These are phyloP conservation scores for Suhomyces guaymorum DNA, from an alignment of 1,139 yeast species.

Conservation along the genomic window DNA sequence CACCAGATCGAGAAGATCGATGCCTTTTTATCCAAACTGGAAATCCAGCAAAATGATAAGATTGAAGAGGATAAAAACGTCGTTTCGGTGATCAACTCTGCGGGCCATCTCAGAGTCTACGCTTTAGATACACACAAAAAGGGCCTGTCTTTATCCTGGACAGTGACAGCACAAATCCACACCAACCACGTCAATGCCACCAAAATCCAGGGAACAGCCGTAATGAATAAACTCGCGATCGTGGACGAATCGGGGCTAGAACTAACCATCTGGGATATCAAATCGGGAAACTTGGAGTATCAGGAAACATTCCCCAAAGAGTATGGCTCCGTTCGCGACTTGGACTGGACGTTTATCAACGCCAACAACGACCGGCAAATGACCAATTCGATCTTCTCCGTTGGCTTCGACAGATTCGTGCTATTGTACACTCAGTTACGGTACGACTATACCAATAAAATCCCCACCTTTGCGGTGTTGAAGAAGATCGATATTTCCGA, in stretches of 20 bases:
- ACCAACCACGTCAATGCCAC: constrained; percentile 59
- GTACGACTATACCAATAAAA: constrained; percentile 80
- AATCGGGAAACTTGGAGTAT: constrained; percentile 68
- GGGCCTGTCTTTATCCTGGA: constrained; percentile 42
- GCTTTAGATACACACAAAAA: constrained; percentile 18
- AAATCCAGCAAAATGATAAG: too few relatives aligned
- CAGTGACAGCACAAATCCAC: constrained; percentile 43
- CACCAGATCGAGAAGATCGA: constrained; percentile 62
- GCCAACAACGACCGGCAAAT: constrained; percentile 17
- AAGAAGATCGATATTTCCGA: constrained; percentile 69
- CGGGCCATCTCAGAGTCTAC: constrained; percentile 55
- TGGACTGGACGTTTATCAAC: constrained; percentile 81
- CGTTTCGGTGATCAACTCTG: constrained; percentile 55
- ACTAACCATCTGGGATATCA: constrained; percentile 76
- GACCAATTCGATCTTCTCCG: constrained; percentile 72
- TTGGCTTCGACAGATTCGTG: constrained; percentile 69
- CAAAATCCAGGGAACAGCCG: constrained; percentile 68
- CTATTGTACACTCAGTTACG: constrained; percentile 77
- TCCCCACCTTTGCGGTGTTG: constrained; percentile 77
- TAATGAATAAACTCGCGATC: constrained; percentile 67
- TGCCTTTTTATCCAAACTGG: constrained; percentile 43
- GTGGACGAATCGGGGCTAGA: constrained; percentile 53
- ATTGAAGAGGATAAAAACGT: too few relatives aligned
- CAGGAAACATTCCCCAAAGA: constrained; percentile 44
- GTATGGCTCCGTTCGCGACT: constrained; percentile 49